A percentile compares a stretch with the other conserved stretches of the same genome.
Evolutionary conservation across 164 flowering plant species (phyloP).

Genomic region (Brasenia schreberi): DNA sequence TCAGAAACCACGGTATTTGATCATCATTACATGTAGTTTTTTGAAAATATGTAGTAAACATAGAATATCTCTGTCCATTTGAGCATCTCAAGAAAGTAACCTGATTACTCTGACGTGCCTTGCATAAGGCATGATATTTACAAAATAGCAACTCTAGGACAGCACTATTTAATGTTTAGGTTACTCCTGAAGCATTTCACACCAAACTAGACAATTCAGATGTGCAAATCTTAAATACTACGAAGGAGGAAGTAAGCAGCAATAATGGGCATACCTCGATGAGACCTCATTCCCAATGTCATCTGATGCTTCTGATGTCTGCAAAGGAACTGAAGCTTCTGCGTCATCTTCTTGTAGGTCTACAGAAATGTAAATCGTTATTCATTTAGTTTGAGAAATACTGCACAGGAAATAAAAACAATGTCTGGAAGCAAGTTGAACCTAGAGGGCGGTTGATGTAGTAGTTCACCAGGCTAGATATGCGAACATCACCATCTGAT

Average conservation of each 20-base stretch:
- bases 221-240: too few species aligned
- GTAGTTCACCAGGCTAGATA: slow-evolving; percentile 62
- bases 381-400: not conserved
- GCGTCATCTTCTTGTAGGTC: slow-evolving; percentile 51
- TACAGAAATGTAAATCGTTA: slow-evolving; percentile 8
- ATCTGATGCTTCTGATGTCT: slow-evolving; percentile 33
- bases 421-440: slow-evolving; percentile 10
- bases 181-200: too few species aligned
- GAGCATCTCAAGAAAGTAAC: too few species aligned
- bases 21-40: too few species aligned
- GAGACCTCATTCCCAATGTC: slow-evolving; percentile 58
- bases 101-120: too few species aligned
- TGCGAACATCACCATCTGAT: slow-evolving; percentile 44
- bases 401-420: not conserved
- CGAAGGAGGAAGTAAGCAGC: not conserved
- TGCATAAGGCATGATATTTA: too few species aligned
- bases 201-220: too few species aligned
- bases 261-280: slow-evolving; percentile 46
- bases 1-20: too few species aligned
- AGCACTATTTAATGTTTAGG: too few species aligned
- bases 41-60: too few species aligned
- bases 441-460: slow-evolving; percentile 72
- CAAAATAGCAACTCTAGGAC: too few species aligned
- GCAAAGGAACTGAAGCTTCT: slow-evolving; percentile 40
- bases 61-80: too few species aligned